Conservation (phyloP, 1,284 basidiomycete species). For the Anthracocystis walkeri region DNA sequence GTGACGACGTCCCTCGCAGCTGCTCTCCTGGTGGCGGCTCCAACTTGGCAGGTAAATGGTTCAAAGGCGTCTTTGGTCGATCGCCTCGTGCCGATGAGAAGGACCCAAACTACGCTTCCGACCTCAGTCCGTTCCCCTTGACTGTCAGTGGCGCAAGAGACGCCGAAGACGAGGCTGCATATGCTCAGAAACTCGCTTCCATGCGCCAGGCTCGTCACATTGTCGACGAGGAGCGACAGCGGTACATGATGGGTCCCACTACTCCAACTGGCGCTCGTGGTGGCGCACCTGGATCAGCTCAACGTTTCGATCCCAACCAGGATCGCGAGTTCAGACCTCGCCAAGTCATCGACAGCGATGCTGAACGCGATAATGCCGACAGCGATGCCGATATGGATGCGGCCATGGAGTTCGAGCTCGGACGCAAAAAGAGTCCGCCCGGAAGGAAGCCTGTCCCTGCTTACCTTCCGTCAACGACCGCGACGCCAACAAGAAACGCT, state of each 20-base stretch:
- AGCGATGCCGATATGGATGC: constrained; percentile 20
- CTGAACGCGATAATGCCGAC: constrained; percentile 1
- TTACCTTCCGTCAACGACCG: constrained; percentile 10
- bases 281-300: not conserved
- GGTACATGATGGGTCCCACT: constrained; percentile 30
- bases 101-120: constrained; percentile 24
- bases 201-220: constrained; percentile 61
- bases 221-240: constrained; percentile 59
- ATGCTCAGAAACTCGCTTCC: constrained; percentile 54
- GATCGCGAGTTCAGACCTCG: constrained; percentile 32
- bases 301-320: constrained; percentile 27
- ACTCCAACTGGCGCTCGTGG: constrained; percentile 12
- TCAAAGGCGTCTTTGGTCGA: constrained; percentile 61
- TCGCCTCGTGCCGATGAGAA: constrained; percentile 44
- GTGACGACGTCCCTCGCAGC: constrained; percentile 19
- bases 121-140: constrained; percentile 9
- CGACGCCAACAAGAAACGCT: constrained; percentile 16
- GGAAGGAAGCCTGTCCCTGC: constrained; percentile 56
- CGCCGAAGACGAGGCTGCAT: constrained; percentile 55
- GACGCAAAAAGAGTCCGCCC: constrained; percentile 49
- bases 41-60: constrained; percentile 47
- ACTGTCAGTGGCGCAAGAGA: constrained; percentile 12
- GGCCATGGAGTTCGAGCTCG: constrained; percentile 22
- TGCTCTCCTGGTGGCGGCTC: constrained; percentile 31
- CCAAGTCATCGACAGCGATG: constrained; percentile 33